Evolutionary conservation across 306 rosid species (phyloP).

Genomic region (Arachis stenosperma): DNA sequence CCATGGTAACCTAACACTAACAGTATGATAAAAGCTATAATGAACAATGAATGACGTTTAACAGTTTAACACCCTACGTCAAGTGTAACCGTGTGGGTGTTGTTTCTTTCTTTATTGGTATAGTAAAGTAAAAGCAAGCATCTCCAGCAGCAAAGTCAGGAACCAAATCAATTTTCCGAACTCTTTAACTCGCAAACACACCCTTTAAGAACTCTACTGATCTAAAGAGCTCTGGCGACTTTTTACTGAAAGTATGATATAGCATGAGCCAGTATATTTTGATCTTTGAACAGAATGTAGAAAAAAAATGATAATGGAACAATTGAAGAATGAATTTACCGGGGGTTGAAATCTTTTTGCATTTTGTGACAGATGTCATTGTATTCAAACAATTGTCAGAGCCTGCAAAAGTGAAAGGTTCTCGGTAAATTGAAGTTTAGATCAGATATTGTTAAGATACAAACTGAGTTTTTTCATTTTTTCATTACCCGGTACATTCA

Average conservation of each 20-base stretch:
- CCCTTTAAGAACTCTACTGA: conserved; percentile 44
- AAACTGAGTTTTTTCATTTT: conserved; percentile 11
- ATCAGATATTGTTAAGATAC: not conserved
- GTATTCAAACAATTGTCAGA: conserved; percentile 59
- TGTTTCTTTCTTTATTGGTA: not conserved
- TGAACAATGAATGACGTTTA: conserved; percentile 36
- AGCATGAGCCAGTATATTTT: not conserved
- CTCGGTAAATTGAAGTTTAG: conserved; percentile 6
- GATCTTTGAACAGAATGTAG: not conserved
- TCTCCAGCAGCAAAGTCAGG: conserved; percentile 18
- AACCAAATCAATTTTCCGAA: conserved; percentile 19
- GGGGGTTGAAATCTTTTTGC: conserved; percentile 66
- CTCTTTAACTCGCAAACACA: not conserved
- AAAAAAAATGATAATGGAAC: not conserved
- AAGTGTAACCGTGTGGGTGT: conserved; percentile 15
- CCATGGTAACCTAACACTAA: not conserved
- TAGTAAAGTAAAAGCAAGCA: conserved; percentile 8
- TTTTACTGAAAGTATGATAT: conserved; percentile 52
- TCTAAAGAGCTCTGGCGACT: conserved; percentile 33
- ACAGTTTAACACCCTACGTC: conserved; percentile 20
- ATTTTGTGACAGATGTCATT: conserved; percentile 62
- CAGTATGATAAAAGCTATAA: not conserved
- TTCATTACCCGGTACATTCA: conserved; percentile 50
- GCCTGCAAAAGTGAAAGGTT: conserved; percentile 48
- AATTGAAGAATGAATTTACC: conserved; percentile 47